Evolutionary conservation across 2,329 filamentous ascomycete genomes (phyloP), one percentile per base, ranked within the genome.

Genomic region (Stachybotrys chartarum): DNA sequence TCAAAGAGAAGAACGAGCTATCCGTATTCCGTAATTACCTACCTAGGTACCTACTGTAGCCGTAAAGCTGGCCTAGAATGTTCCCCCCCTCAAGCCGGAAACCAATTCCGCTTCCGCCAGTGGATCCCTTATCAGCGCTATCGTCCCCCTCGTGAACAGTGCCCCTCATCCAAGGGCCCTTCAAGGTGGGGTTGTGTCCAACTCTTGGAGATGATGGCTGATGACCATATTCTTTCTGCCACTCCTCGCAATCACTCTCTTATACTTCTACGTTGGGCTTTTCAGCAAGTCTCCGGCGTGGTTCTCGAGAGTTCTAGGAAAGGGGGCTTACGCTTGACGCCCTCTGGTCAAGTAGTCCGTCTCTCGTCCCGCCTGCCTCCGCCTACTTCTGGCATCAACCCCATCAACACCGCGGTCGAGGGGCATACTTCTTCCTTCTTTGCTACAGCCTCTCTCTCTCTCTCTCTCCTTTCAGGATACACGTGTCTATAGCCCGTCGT

Each of bases 401-500:
- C 35, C 35, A 2, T 42, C 3, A 42, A 42, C 35, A 39, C 35
- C 35, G 35, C 14, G 10, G 10, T 42, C 14, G 14, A 14, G 35
- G 10, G 35, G 35, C 24, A 24, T 3, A 14, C 10, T 42, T 10
- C 51, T 47, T 53, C 47, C 44, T 42, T 48, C 47, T 49, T 45
- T 11, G 48, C 16, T 54, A 32, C 49, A 18, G 50, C 46, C 32
- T n/a, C 12, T 42, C 31, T 49, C 45, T 31, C n/a, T 32, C 44
- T 11, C 50, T 48, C 46, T 24, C 47, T 52, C 31, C 47, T 12
- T 50, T 42, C 30, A 18, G 45, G n/a, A 54, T 50, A 17, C 31
- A 39, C 54, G 10, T 39, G 10, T 14, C 52, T 45, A 47, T 57
- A 24, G 24, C 54, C 55, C 52, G 47, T 54, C 18, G 30, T 51